A percentile compares a stretch with the other conserved stretches of the same genome.
Conservation (phyloP, 2,329 filamentous ascomycete genomes). For the Aspergillus viridinutans region DNA sequence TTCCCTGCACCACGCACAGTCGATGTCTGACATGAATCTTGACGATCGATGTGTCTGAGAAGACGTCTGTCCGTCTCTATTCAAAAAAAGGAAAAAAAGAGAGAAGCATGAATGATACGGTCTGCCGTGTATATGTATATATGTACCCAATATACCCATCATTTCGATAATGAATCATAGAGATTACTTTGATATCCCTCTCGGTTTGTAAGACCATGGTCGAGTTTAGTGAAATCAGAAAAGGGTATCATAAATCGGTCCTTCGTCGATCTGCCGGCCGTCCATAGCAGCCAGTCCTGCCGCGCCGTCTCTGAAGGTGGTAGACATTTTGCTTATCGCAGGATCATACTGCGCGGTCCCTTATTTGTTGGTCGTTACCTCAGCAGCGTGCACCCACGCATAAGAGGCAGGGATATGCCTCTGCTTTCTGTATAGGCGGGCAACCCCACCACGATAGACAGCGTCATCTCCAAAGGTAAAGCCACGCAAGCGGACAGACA, state of each 20-base stretch:
- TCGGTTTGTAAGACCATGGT: neutral
- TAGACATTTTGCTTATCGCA: neutral
- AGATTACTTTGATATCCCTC: neutral
- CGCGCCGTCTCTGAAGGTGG: neutral
- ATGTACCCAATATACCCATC: conserved; percentile 10
- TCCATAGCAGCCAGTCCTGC: neutral
- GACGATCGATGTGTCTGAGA: conserved; percentile 12
- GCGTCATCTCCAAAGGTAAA: neutral
- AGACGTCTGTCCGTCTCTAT: conserved; percentile 4
- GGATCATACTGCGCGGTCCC: no score
- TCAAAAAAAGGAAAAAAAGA: neutral
- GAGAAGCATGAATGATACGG: conserved; percentile 9
- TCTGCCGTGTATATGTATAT: conserved; percentile 15
- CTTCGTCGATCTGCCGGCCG: neutral
- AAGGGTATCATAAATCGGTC: neutral
- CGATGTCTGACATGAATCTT: conserved; percentile 1
- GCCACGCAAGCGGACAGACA: neutral
- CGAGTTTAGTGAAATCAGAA: neutral
- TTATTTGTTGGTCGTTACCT: neutral
- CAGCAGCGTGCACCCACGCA: neutral
- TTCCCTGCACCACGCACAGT: neutral
- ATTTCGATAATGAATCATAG: conserved; percentile 4
- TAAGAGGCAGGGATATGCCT: neutral
- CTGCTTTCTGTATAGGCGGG: no score
- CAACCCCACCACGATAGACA: neutral